Conservation (phyloP, 1,284 basidiomycete genomes). For the Xerocomus minutiporus region DNA sequence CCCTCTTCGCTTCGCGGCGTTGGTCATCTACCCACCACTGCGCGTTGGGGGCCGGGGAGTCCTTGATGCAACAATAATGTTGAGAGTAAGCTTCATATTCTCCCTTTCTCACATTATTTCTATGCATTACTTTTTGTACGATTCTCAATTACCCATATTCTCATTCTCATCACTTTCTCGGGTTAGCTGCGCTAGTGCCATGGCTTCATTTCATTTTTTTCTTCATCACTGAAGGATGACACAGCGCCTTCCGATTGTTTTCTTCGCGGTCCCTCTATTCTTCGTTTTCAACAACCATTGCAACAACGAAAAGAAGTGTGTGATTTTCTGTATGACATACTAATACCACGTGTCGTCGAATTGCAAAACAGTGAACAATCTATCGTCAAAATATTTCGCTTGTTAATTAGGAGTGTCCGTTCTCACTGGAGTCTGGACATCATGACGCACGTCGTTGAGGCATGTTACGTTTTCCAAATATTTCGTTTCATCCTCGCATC, state of each 20-base stretch:
- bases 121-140: conserved; percentile 26
- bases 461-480: too few species aligned
- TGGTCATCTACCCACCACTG: conserved; percentile 13
- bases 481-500: too few species aligned
- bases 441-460: too few species aligned
- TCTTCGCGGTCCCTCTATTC: conserved; percentile 1
- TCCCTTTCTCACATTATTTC: conserved; percentile 22
- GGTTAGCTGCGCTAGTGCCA: conserved; percentile 25
- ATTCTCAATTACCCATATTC: conserved; percentile 17
- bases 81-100: conserved; percentile 20
- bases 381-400: too few species aligned
- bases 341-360: conserved; percentile 2
- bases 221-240: conserved; percentile 25
- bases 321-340: conserved; percentile 11
- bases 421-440: too few species aligned
- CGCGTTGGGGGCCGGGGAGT: conserved; percentile 21
- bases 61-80: conserved; percentile 17
- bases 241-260: conserved; percentile 15
- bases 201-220: not conserved
- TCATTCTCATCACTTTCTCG: conserved; percentile 11
- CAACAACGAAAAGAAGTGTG: conserved; percentile 8
- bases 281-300: not conserved
- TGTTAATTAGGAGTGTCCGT: too few species aligned
- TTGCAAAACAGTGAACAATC: too few species aligned
- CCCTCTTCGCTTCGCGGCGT: conserved; percentile 63